A percentile compares a stretch with the other conserved stretches of the same genome.
Evolutionary conservation across 169 alveolate species (phyloP).

Genomic region (Eimeria nieschulzi): DNA sequence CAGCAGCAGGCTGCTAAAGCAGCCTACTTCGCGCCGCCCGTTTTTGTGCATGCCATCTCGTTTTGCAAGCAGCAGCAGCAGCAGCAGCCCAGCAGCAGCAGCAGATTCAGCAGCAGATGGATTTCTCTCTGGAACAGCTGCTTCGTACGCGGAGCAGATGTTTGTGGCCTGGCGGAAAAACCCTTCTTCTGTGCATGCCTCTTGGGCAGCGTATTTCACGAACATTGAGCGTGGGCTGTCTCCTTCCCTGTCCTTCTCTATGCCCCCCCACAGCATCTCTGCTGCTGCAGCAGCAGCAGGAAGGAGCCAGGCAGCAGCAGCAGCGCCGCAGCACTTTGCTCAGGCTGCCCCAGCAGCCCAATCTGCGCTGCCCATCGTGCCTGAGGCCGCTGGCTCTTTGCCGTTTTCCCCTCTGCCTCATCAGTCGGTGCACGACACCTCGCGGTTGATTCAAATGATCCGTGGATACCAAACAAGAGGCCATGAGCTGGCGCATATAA

Average conservation of each 20-base stretch:
- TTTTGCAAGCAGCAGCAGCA: neutral
- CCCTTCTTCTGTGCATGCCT: constrained; percentile 78
- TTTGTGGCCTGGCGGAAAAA: constrained; percentile 78
- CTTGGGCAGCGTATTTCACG: constrained; percentile 79
- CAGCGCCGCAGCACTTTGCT: neutral
- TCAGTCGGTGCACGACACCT: constrained; percentile 75
- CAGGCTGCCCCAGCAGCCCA: neutral
- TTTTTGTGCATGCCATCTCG: neutral
- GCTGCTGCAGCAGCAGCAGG: neutral
- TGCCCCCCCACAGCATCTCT: constrained; percentile 55
- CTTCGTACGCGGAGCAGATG: constrained; percentile 80
- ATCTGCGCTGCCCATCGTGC: neutral
- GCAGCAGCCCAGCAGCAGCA: neutral
- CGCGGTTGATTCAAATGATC: constrained; percentile 72
- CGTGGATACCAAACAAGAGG: constrained; percentile 75
- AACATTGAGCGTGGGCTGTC: constrained; percentile 47
- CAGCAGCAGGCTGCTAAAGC: neutral
- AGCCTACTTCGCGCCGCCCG: neutral
- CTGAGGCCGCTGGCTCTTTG: constrained; percentile 15
- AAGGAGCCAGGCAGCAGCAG: neutral
- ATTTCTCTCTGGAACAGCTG: constrained; percentile 54
- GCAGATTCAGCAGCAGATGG: constrained; percentile 57
- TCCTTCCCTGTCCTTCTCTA: constrained; percentile 4
- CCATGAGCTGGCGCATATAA: constrained; percentile 66
- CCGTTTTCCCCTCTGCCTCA: neutral